Evolutionary conservation across 2,329 filamentous ascomycete genomes (phyloP).

Genomic region (Hansfordia pulvinata): DNA sequence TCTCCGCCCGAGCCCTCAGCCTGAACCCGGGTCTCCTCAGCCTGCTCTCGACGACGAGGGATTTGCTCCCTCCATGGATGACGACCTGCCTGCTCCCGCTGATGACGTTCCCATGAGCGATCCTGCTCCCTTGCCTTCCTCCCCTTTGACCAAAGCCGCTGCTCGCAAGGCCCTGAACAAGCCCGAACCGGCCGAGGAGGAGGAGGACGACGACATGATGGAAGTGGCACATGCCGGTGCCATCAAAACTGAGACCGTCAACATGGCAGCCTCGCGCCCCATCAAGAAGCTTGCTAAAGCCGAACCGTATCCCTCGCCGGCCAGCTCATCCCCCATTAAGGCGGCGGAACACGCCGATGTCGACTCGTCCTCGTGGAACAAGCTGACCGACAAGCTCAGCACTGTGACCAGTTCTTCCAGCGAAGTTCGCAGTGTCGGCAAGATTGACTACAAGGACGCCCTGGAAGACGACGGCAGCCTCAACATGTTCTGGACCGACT

Average conservation of each 20-base stretch:
- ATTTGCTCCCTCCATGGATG: constrained; percentile 42
- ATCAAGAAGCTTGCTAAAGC: constrained; percentile 62
- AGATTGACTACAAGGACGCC: constrained; percentile 72
- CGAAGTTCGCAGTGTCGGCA: constrained; percentile 56
- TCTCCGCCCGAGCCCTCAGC: constrained; percentile 30
- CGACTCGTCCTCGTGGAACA: constrained; percentile 79
- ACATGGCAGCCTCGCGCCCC: constrained; percentile 69
- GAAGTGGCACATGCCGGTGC: constrained; percentile 70
- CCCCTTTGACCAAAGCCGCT: constrained; percentile 67
- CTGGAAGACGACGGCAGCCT: constrained; percentile 87
- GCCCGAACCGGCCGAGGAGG: constrained; percentile 40
- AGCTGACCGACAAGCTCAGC: constrained; percentile 74
- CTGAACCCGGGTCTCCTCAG: constrained; percentile 35
- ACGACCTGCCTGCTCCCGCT: constrained; percentile 31
- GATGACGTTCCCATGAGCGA: constrained; percentile 68
- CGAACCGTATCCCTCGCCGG: constrained; percentile 53
- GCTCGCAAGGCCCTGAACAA: constrained; percentile 51
- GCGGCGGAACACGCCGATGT: constrained; percentile 39
- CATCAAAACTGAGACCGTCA: constrained; percentile 58
- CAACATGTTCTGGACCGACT: constrained; percentile 95
- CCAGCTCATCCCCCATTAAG: constrained; percentile 62
- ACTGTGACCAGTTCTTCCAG: constrained; percentile 61
- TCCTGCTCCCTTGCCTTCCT: constrained; percentile 56
- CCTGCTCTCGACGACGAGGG: constrained; percentile 47
- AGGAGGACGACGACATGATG: constrained; percentile 73